Evolutionary conservation across 2,329 filamentous ascomycete species (phyloP).

Genomic region (Colletotrichum sp.): DNA sequence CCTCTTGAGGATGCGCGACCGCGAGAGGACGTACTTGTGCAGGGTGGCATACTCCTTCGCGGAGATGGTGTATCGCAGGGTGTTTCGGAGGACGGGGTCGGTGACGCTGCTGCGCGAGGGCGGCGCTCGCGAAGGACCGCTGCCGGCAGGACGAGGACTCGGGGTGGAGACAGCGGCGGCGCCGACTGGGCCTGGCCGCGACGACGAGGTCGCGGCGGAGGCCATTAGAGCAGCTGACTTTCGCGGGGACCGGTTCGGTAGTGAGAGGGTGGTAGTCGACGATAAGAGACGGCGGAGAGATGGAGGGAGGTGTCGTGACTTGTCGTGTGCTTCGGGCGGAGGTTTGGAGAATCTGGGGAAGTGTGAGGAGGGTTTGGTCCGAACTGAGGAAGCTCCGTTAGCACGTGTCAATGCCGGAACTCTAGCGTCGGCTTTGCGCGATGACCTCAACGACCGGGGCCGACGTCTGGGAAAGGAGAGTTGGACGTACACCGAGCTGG

Average conservation of each 20-base stretch:
- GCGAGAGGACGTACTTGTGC: slow-evolving; percentile 82
- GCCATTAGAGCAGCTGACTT: not conserved
- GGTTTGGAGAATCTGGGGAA: not conserved
- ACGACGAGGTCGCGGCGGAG: slow-evolving; percentile 18
- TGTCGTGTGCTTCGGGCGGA: not conserved
- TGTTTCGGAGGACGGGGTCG: slow-evolving; percentile 82
- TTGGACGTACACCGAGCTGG: not conserved
- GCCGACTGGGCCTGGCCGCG: slow-evolving; percentile 14
- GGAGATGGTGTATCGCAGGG: slow-evolving; percentile 84
- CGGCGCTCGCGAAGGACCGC: slow-evolving; percentile 9
- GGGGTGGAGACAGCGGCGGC: not conserved
- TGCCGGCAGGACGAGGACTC: slow-evolving; percentile 6
- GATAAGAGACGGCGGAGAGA: not conserved
- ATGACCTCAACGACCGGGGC: not conserved
- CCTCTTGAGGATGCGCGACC: slow-evolving; percentile 63
- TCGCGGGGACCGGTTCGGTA: not conserved
- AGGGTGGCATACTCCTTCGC: slow-evolving; percentile 85
- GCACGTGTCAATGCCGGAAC: slow-evolving; percentile 12
- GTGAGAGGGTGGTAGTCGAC: not conserved
- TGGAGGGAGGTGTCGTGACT: not conserved
- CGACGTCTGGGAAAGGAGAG: not conserved
- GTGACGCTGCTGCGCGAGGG: slow-evolving; percentile 24
- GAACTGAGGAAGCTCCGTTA: slow-evolving; percentile 10
- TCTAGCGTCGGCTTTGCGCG: not conserved
- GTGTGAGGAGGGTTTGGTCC: not conserved